A percentile compares a stretch with the other conserved stretches of the same genome.
These are phyloP conservation scores for Yamadazyma diospyri DNA, from an alignment of 1,139 yeast genomes.

Conservation along the genomic window DNA sequence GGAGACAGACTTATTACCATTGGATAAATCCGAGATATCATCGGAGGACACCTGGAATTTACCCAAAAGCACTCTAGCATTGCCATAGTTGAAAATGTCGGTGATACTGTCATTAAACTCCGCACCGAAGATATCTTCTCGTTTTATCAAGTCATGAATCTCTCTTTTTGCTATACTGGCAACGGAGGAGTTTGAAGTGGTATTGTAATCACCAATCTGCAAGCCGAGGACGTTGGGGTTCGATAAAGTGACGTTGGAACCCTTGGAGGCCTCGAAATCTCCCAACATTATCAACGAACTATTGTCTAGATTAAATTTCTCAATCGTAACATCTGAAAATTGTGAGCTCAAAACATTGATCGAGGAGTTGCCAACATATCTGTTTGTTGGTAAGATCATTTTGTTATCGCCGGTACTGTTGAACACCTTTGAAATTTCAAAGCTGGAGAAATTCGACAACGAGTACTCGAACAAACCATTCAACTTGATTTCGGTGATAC, in stretches of 20 bases:
- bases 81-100: conserved; percentile 19
- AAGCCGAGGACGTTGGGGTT: conserved; percentile 29
- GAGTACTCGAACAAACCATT: conserved; percentile 86
- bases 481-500: conserved; percentile 33
- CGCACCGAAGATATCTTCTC: conserved; percentile 31
- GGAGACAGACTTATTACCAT: conserved; percentile 23
- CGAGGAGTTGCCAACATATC: conserved; percentile 63
- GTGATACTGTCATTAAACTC: conserved; percentile 29
- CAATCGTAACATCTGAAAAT: conserved; percentile 42
- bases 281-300: conserved; percentile 43
- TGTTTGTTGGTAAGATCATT: conserved; percentile 27
- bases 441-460: conserved; percentile 59
- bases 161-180: conserved; percentile 11
- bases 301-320: conserved; percentile 21
- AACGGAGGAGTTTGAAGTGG: conserved; percentile 30
- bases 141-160: conserved; percentile 14
- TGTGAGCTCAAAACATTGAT: conserved; percentile 60
- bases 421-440: conserved; percentile 26
- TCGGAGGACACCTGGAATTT: conserved; percentile 25
- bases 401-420: conserved; percentile 21
- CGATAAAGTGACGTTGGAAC: conserved; percentile 23
- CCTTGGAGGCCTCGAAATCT: conserved; percentile 38
- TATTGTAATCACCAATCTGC: conserved; percentile 27
- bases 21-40: conserved; percentile 26
- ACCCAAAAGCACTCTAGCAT: conserved; percentile 30